Evolutionary conservation across 176 grass and related monocot genomes (phyloP).

Genomic region (Coix lacrymajobi): DNA sequence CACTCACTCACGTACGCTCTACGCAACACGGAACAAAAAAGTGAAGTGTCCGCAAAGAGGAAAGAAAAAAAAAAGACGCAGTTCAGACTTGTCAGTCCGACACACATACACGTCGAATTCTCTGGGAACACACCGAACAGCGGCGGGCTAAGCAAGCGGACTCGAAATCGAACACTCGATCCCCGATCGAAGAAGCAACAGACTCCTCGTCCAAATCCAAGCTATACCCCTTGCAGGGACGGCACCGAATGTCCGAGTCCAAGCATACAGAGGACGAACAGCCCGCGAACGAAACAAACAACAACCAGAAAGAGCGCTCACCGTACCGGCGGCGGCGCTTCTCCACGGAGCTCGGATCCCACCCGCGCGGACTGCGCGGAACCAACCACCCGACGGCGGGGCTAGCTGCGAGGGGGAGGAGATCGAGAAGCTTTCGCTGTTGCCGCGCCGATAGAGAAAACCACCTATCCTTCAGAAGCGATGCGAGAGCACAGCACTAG

Average conservation of each 20-base stretch:
- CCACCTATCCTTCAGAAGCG: background rate
- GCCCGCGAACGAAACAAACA: background rate
- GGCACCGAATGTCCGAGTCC: background rate
- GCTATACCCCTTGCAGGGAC: background rate
- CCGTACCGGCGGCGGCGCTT: slow-evolving; percentile 16
- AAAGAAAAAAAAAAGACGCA: background rate
- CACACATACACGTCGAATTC: background rate
- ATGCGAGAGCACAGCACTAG: background rate
- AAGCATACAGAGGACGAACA: background rate
- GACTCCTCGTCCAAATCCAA: background rate
- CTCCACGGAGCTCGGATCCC: background rate
- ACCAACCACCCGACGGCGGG: background rate
- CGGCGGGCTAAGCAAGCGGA: background rate
- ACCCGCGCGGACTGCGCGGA: background rate
- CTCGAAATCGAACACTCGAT: background rate
- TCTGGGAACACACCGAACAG: background rate
- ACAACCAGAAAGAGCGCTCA: slow-evolving; percentile 6
- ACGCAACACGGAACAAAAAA: slow-evolving; percentile 32
- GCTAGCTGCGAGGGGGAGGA: background rate
- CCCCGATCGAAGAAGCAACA: background rate
- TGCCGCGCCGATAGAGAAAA: background rate
- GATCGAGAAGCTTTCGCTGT: background rate
- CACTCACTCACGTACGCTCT: slow-evolving; percentile 11
- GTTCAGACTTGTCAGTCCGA: background rate
- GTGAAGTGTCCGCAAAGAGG: slow-evolving; percentile 31